Percentiles rank a stretch among this genome's conserved stretches.
Evolutionary conservation across 768 basidiomycete genomes (phyloP).

Genomic region (Boletellus ananiceps): DNA sequence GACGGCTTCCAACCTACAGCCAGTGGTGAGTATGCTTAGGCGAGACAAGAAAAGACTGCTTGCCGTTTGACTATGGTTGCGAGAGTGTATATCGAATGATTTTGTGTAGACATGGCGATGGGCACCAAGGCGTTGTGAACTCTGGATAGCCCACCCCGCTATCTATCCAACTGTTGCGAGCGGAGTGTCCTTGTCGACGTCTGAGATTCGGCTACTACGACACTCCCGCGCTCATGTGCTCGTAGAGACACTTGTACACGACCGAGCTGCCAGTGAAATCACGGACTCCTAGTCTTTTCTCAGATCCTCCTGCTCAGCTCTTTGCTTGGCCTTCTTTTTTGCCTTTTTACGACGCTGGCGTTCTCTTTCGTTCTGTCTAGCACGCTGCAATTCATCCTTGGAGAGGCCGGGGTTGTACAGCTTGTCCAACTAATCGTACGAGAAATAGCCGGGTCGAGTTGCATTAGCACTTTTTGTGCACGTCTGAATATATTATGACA

Average conservation of each 20-base stretch:
- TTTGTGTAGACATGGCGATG: slow-evolving; percentile 31
- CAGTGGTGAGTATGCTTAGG: slow-evolving; percentile 1
- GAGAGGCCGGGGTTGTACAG: slow-evolving; percentile 73
- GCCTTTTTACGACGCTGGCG: slow-evolving; percentile 73
- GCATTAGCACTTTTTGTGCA: slow-evolving; percentile 19
- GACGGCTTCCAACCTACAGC: slow-evolving; percentile 81
- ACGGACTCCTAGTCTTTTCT: slow-evolving; percentile 10
- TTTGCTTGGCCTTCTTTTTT: slow-evolving; percentile 53
- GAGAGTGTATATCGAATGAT: slow-evolving; percentile 61
- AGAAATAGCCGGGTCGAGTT: slow-evolving; percentile 1
- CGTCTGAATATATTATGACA: slow-evolving; percentile 32
- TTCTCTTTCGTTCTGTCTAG: slow-evolving; percentile 74
- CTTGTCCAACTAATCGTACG: slow-evolving; percentile 56
- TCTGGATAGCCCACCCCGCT: background rate
- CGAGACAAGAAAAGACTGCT: slow-evolving; percentile 14
- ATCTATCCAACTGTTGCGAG: background rate
- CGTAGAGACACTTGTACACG: background rate
- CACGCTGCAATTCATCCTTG: slow-evolving; percentile 60
- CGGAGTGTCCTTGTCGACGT: slow-evolving; percentile 16
- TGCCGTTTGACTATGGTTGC: slow-evolving; percentile 83
- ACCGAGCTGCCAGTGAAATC: too few species aligned
- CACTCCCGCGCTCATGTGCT: too few species aligned
- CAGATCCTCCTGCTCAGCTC: slow-evolving; percentile 18
- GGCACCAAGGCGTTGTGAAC: background rate
- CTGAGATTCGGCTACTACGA: slow-evolving; percentile 2